Conservation (phyloP, 2,329 filamentous ascomycete genomes). For the Exutisphaerella laricina region DNA sequence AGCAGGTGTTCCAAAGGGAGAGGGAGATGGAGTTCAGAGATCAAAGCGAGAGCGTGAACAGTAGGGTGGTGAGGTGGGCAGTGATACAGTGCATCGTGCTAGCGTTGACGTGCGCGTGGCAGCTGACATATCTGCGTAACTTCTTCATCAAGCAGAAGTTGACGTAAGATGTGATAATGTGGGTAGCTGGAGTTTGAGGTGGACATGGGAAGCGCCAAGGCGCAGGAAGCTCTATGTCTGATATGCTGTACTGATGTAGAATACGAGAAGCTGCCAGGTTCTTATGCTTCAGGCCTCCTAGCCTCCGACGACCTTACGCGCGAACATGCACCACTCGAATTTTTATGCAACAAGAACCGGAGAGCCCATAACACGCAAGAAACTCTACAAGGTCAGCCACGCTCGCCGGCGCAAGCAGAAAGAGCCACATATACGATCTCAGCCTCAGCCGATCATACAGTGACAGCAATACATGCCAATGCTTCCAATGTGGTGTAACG, state of each 20-base stretch:
- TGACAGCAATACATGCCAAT: not conserved
- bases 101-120: slow-evolving; percentile 88
- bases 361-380: no score
- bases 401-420: not conserved
- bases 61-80: slow-evolving; percentile 89
- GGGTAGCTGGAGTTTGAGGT: not conserved
- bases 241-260: slow-evolving; percentile 5
- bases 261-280: slow-evolving; percentile 5
- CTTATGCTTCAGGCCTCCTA: not conserved
- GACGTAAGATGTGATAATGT: slow-evolving; percentile 52
- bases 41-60: slow-evolving; percentile 90
- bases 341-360: no score
- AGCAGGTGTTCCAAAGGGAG: slow-evolving; percentile 98
- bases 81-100: slow-evolving; percentile 82
- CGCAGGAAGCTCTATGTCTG: slow-evolving; percentile 5
- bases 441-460: not conserved
- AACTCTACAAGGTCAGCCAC: not conserved
- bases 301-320: not conserved
- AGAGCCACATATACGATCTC: not conserved
- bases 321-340: no score
- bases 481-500: slow-evolving; percentile 1
- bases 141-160: slow-evolving; percentile 99
- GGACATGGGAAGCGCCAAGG: not conserved
- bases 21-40: slow-evolving; percentile 97
- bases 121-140: slow-evolving; percentile 85